Base-by-base conservation (phyloP, 2,329 filamentous ascomycete species). In the Claviceps digitariae region DNA sequence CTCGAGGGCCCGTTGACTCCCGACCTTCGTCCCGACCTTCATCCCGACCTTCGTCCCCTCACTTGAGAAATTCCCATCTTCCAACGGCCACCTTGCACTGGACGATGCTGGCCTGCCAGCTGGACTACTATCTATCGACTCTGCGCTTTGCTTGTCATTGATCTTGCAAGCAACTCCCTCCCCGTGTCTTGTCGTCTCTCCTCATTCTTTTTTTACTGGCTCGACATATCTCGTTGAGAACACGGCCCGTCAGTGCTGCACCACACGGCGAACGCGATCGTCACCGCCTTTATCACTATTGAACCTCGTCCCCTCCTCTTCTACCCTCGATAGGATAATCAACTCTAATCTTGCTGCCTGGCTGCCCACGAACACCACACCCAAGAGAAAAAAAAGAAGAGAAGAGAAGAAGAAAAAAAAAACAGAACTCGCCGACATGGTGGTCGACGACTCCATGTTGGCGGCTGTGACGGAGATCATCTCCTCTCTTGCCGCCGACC, bases 401-500 rank as follows among this genome's bases (percentile, higher is more conserved):
- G n/a, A 20, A 41, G 8, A 20, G n/a, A 9, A 20, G 3, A 20
- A 1, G n/a, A 4, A 44, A 23, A 13, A 8, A 27, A 25, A 17
- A 27, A 27, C 52, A 53, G 53, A 58, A 55, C 55, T 57, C 59
- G 65, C 57, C 56, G 66, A 56, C 54, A 77, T 78, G 75, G 52
- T 54, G n/a, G 46, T 53, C 59, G 76, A 79, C 66, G 75, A 81
- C 61, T 70, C 74, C 64, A 74, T 74, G 60, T 68, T 81, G 65
- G 72, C 70, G 59, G 76, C 77, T 47, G 73, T 74, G 40, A 73
- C 76, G 61, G 71, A 76, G 62, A 71, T 81, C 58, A 69, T 82
- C 59, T 73, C 74, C 61, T 72, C 69, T 57, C 67, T 82, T 55
- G 78, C 76, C 55, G 65, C 67, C 57, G 70, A 74, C 54, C 64